Conservation (phyloP, 2,329 filamentous ascomycete genomes). For the Aspergillus caelatus region DNA sequence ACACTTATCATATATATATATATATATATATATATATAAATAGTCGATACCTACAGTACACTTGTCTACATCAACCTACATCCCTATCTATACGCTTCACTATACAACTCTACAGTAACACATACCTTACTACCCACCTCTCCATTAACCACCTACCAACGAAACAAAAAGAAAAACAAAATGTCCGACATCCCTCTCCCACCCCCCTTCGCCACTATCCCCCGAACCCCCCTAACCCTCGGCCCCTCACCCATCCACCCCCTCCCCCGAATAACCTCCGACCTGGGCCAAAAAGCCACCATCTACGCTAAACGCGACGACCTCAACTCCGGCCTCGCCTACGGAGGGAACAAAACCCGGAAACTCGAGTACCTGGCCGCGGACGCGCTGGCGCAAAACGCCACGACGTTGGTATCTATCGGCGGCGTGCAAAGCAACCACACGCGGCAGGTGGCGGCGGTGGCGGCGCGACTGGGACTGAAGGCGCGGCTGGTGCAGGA, state of each 20-base stretch:
- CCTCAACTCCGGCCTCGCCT: slow-evolving; percentile 68
- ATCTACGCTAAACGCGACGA: slow-evolving; percentile 75
- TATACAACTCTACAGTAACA: no score
- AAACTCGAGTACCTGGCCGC: slow-evolving; percentile 71
- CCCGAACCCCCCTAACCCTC: slow-evolving; percentile 64
- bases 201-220: slow-evolving; percentile 65
- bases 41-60: not conserved
- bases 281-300: slow-evolving; percentile 56
- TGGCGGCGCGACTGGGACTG: slow-evolving; percentile 61
- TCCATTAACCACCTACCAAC: no score
- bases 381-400: slow-evolving; percentile 60
- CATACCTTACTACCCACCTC: no score
- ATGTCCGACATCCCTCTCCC: slow-evolving; percentile 48
- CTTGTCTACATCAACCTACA: not conserved
- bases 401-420: slow-evolving; percentile 66
- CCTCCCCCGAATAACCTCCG: slow-evolving; percentile 65
- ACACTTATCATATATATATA: no score
- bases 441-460: slow-evolving; percentile 67
- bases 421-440: slow-evolving; percentile 73
- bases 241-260: slow-evolving; percentile 70
- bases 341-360: slow-evolving; percentile 69
- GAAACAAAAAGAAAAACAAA: not conserved
- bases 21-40: not conserved
- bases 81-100: no score
- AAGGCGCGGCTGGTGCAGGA: slow-evolving; percentile 60